These are phyloP conservation scores for Backusella tuberculispora DNA, from an alignment of 192 early-diverging fungal genomes.

Conservation along the genomic window DNA sequence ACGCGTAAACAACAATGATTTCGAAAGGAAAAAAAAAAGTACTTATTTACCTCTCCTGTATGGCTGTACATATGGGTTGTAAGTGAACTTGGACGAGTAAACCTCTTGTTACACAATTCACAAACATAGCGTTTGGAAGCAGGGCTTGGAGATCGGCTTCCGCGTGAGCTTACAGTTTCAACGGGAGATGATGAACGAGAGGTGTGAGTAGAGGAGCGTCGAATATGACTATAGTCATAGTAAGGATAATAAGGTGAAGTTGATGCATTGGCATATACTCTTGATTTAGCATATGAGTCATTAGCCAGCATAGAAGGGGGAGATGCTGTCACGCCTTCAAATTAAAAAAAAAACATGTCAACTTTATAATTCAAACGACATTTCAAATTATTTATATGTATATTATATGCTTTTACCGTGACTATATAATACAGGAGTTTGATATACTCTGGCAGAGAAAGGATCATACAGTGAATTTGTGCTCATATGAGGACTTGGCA, in stretches of 20 bases:
- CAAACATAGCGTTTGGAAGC: conserved; percentile 38
- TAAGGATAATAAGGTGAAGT: conserved; percentile 12
- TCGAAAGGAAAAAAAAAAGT: background rate
- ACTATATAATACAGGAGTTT: conserved; percentile 17
- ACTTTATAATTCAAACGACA: background rate
- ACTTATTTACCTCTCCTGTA: conserved; percentile 33
- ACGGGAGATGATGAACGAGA: conserved; percentile 20
- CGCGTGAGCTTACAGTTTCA: conserved; percentile 8
- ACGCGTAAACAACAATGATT: background rate
- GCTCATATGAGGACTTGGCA: conserved; percentile 17
- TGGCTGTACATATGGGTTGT: conserved; percentile 40
- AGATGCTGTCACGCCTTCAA: background rate
- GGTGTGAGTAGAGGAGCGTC: conserved; percentile 12
- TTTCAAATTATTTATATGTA: background rate
- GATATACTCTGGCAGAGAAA: conserved; percentile 3
- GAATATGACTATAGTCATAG: conserved; percentile 4
- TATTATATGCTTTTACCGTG: background rate
- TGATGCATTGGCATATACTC: background rate
- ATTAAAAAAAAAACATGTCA: background rate
- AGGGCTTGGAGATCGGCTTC: conserved; percentile 1
- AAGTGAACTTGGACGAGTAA: conserved; percentile 38
- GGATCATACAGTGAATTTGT: conserved; percentile 16
- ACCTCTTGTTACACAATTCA: conserved; percentile 30
- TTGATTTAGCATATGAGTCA: conserved; percentile 1
- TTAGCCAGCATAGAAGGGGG: background rate